Evolutionary conservation across 768 basidiomycete genomes (phyloP).

Genomic region (Dacryopinax spathularia): DNA sequence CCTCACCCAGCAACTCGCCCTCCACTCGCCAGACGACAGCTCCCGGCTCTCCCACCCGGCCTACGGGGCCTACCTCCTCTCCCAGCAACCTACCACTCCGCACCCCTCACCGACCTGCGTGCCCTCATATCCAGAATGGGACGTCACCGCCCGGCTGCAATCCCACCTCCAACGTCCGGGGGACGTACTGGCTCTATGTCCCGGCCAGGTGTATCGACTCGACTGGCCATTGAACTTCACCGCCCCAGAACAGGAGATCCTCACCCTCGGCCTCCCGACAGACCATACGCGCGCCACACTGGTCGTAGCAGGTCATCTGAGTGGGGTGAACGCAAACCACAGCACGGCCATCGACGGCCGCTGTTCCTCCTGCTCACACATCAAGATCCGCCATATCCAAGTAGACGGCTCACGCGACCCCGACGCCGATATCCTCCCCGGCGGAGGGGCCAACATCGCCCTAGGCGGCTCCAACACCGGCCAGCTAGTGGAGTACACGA

Average conservation of each 20-base stretch:
- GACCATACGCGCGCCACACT: conserved; percentile 50
- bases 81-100: background rate
- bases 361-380: conserved; percentile 44
- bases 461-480: conserved; percentile 61
- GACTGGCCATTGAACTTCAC: conserved; percentile 53
- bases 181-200: conserved; percentile 55
- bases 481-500: conserved; percentile 65
- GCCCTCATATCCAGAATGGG: background rate
- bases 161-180: conserved; percentile 24
- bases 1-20: background rate
- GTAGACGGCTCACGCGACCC: conserved; percentile 56
- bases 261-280: conserved; percentile 60
- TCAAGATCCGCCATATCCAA: conserved; percentile 64
- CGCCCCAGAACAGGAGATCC: conserved; percentile 62
- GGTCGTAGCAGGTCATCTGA: conserved; percentile 30
- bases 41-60: background rate
- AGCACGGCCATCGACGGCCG: conserved; percentile 59
- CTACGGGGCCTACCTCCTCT: background rate
- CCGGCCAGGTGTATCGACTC: conserved; percentile 44
- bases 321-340: conserved; percentile 50
- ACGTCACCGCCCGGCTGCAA: background rate
- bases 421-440: conserved; percentile 29
- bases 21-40: background rate
- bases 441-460: conserved; percentile 67
- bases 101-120: background rate